These are phyloP conservation scores for Aureobasidium sp. DNA, from an alignment of 2,329 filamentous ascomycete genomes.

Conservation along the genomic window DNA sequence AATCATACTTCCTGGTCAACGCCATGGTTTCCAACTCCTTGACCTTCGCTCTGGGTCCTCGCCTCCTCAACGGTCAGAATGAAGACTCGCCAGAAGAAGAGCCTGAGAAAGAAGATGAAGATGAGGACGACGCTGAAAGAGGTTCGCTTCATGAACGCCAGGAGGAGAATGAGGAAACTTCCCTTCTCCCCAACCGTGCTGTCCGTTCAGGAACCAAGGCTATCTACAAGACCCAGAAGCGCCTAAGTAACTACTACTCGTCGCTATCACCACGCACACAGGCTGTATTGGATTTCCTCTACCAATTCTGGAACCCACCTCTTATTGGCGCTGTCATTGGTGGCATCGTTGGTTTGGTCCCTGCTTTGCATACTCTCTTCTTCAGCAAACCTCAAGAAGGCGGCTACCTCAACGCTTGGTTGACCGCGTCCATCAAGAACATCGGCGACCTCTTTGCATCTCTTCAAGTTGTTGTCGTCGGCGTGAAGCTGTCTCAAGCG, in stretches of 20 bases:
- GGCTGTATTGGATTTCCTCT: slow-evolving; percentile 33
- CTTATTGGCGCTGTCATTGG: slow-evolving; percentile 53
- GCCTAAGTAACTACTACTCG: slow-evolving; percentile 27
- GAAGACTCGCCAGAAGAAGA: slow-evolving; percentile 31
- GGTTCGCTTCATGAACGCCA: slow-evolving; percentile 15
- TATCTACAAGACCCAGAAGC: slow-evolving; percentile 26
- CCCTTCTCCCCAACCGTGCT: slow-evolving; percentile 39
- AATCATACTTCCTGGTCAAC: slow-evolving; percentile 59
- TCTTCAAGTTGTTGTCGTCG: slow-evolving; percentile 57
- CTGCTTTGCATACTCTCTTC: slow-evolving; percentile 52
- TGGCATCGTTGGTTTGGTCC: slow-evolving; percentile 50
- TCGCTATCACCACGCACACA: slow-evolving; percentile 31
- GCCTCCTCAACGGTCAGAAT: slow-evolving; percentile 43
- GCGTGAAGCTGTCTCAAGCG: slow-evolving; percentile 54
- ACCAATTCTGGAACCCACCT: slow-evolving; percentile 52
- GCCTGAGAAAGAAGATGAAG: slow-evolving; percentile 16
- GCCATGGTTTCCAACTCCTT: slow-evolving; percentile 55
- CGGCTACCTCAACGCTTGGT: slow-evolving; percentile 58
- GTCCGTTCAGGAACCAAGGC: slow-evolving; percentile 22
- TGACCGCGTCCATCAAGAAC: slow-evolving; percentile 53
- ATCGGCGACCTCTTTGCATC: slow-evolving; percentile 57
- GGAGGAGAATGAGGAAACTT: slow-evolving; percentile 39
- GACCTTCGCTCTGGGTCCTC: slow-evolving; percentile 56
- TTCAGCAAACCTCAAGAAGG: slow-evolving; percentile 50
- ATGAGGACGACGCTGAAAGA: slow-evolving; percentile 21